Evolutionary conservation across 2,329 filamentous ascomycete species (phyloP).

Genomic region (Xylariaceae sp.): DNA sequence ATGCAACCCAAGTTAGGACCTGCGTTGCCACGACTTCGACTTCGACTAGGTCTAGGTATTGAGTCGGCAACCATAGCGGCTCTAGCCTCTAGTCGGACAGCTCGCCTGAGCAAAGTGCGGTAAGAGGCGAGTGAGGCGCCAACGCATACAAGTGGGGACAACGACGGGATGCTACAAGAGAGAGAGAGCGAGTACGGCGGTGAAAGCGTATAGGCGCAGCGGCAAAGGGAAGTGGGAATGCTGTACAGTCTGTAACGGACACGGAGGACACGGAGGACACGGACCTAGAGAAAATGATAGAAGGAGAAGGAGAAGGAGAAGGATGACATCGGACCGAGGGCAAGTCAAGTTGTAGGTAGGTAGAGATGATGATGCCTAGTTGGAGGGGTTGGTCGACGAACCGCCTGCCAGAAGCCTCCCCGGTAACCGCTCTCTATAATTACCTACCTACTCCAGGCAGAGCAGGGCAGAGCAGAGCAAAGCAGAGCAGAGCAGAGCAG

Average conservation of each 20-base stretch:
- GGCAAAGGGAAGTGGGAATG: slow-evolving; percentile 15
- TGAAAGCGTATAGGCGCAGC: slow-evolving; percentile 7
- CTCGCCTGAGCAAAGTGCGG: slow-evolving; percentile 14
- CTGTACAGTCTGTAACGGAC: slow-evolving; percentile 15
- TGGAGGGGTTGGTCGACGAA: slow-evolving; percentile 3
- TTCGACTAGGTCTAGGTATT: background rate
- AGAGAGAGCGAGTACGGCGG: slow-evolving; percentile 10
- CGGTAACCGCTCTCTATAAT: background rate
- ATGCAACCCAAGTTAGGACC: slow-evolving; percentile 10
- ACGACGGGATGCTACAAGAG: slow-evolving; percentile 7
- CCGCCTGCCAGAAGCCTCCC: background rate
- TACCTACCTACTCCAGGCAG: background rate
- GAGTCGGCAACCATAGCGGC: slow-evolving; percentile 4
- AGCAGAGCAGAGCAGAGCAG: too few species aligned
- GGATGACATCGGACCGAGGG: slow-evolving; percentile 14
- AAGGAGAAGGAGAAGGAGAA: background rate
- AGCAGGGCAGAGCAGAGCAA: background rate
- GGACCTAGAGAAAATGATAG: slow-evolving; percentile 2
- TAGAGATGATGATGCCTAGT: too few species aligned
- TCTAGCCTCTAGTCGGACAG: slow-evolving; percentile 4
- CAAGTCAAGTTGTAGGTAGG: background rate
- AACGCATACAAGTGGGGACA: slow-evolving; percentile 20
- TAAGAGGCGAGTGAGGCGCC: slow-evolving; percentile 25
- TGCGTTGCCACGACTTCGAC: slow-evolving; percentile 12
- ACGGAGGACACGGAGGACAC: slow-evolving; percentile 13